Evolutionary conservation across 805 yeast species (phyloP).

Genomic region (Barnettozyma salicaria): DNA sequence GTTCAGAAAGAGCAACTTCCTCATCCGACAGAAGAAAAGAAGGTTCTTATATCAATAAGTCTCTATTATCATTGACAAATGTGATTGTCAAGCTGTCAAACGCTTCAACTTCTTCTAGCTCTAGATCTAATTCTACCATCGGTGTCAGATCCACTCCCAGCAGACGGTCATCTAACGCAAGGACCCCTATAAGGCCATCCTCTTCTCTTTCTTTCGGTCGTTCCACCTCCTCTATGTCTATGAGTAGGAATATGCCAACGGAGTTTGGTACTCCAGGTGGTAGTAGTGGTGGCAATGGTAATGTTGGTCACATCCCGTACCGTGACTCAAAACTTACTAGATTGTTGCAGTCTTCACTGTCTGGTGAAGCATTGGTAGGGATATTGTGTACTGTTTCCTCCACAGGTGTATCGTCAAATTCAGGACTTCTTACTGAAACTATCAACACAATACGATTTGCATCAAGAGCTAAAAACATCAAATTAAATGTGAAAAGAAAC

Average conservation of each 20-base stretch:
- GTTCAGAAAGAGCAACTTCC: constrained; percentile 79
- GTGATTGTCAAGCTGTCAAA: constrained; percentile 69
- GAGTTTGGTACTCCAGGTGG: too few species aligned
- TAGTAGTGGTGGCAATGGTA: not conserved
- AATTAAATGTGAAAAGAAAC: constrained; percentile 56
- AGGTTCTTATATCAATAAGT: constrained; percentile 89
- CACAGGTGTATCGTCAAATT: constrained; percentile 43
- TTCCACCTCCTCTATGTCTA: constrained; percentile 1
- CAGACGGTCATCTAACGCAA: not conserved
- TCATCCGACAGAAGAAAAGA: constrained; percentile 78
- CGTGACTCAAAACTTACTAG: constrained; percentile 91
- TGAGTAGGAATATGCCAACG: too few species aligned
- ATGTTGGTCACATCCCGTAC: constrained; percentile 66
- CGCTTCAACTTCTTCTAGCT: constrained; percentile 24
- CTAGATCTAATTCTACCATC: constrained; percentile 3
- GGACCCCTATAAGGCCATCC: constrained; percentile 1
- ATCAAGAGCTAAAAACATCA: constrained; percentile 83
- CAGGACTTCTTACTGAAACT: constrained; percentile 64
- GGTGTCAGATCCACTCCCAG: too few species aligned
- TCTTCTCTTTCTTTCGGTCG: constrained; percentile 5
- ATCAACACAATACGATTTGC: constrained; percentile 87
- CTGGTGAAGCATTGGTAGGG: constrained; percentile 79
- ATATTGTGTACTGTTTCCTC: constrained; percentile 70
- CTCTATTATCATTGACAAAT: constrained; percentile 82
- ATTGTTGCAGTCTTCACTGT: constrained; percentile 82